phyloP scores from a whole-genome alignment of 2,329 filamentous ascomycete species.

The Nectriaceae sp. region DNA sequence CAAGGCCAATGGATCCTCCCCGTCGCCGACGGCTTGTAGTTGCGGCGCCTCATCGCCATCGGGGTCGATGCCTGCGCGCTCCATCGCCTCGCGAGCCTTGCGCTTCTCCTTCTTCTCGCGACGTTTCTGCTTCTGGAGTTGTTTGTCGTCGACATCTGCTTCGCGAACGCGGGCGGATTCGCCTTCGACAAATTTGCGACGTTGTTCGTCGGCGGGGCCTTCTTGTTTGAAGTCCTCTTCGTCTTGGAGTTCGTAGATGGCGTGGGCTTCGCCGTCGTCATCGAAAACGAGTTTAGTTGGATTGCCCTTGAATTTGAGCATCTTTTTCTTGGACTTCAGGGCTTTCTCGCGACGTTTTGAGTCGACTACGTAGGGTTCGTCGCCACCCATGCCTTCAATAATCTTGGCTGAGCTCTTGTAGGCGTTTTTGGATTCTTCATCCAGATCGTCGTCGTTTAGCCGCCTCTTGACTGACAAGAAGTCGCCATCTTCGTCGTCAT shows the following conservation, averaged over 20 bases:
- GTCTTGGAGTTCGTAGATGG: slow-evolving; percentile 84
- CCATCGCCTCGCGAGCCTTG: slow-evolving; percentile 63
- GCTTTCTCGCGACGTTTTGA: slow-evolving; percentile 95
- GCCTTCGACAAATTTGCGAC: slow-evolving; percentile 73
- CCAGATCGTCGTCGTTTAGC: slow-evolving; percentile 70
- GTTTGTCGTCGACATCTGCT: slow-evolving; percentile 83
- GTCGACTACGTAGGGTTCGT: slow-evolving; percentile 80
- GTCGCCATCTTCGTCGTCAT: slow-evolving; percentile 70
- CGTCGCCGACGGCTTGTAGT: slow-evolving; percentile 42
- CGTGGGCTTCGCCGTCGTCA: slow-evolving; percentile 83
- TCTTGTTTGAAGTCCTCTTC: slow-evolving; percentile 77
- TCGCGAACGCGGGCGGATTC: slow-evolving; percentile 71
- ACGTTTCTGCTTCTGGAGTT: slow-evolving; percentile 74
- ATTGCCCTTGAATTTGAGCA: slow-evolving; percentile 86
- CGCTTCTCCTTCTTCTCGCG: slow-evolving; percentile 74
- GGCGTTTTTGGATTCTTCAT: slow-evolving; percentile 49
- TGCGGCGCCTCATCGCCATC: slow-evolving; percentile 29
- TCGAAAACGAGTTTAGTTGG: slow-evolving; percentile 88
- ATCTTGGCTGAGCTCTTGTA: slow-evolving; percentile 53
- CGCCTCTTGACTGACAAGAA: slow-evolving; percentile 90
- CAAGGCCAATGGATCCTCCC: slow-evolving; percentile 58
- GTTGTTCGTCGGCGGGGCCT: slow-evolving; percentile 75
- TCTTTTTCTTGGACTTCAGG: slow-evolving; percentile 92
- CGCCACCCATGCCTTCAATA: slow-evolving; percentile 67
- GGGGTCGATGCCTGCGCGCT: slow-evolving; percentile 30